Evolutionary conservation across 2,329 filamentous ascomycete species (phyloP).

Genomic region (Aspergillus piperis): DNA sequence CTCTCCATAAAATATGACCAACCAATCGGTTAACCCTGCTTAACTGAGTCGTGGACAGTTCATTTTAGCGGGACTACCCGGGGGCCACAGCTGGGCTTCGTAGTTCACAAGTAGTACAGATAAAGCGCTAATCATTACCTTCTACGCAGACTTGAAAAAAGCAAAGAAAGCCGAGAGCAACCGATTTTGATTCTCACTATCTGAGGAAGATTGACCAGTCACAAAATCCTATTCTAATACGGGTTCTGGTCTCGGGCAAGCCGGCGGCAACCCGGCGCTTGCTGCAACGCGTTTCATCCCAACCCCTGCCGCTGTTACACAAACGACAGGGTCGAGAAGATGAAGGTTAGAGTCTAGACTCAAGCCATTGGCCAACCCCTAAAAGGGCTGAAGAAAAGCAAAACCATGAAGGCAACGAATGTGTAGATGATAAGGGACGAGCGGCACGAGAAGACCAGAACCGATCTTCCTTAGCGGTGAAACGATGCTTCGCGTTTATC

Average conservation of each 20-base stretch:
- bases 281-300: conserved; percentile 13
- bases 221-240: not conserved
- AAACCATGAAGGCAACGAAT: conserved; percentile 7
- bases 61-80: conserved; percentile 4
- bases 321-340: not conserved
- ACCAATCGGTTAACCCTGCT: not conserved
- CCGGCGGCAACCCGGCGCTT: conserved; percentile 14
- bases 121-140: conserved; percentile 1
- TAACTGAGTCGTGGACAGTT: not conserved
- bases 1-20: not conserved
- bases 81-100: not conserved
- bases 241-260: not conserved
- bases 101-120: not conserved
- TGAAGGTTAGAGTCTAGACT: not conserved
- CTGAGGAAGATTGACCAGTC: conserved; percentile 2
- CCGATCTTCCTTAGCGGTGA: conserved; percentile 12
- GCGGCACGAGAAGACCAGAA: conserved; percentile 7
- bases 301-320: not conserved
- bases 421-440: not conserved
- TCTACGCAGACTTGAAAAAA: not conserved
- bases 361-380: not conserved
- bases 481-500: conserved; percentile 50
- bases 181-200: not conserved
- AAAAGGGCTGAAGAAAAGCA: not conserved
- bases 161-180: not conserved